Evolutionary conservation across 1,139 yeast genomes (phyloP).

Genomic region (Geotrichum bryndzae): DNA sequence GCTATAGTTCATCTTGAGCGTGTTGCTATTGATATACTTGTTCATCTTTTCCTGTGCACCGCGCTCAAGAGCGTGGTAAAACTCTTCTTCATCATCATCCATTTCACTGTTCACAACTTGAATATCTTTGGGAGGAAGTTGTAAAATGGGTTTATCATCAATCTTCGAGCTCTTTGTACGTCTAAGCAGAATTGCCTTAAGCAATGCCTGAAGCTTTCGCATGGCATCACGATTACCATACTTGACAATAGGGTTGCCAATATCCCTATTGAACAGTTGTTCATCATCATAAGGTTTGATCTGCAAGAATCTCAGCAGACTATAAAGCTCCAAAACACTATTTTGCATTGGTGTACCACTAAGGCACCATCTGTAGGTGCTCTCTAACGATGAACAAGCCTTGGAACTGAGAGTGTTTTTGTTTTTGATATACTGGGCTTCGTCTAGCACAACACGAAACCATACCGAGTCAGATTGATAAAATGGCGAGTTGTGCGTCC

Average conservation of each 20-base stretch:
- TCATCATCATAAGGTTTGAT: slow-evolving; percentile 50
- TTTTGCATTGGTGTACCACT: slow-evolving; percentile 97
- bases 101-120: slow-evolving; percentile 46
- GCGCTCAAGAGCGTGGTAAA: slow-evolving; percentile 54
- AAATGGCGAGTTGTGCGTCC: slow-evolving; percentile 51
- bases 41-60: slow-evolving; percentile 55
- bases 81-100: slow-evolving; percentile 48
- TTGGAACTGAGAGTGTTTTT: slow-evolving; percentile 59
- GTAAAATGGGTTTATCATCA: slow-evolving; percentile 68
- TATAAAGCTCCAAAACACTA: slow-evolving; percentile 69
- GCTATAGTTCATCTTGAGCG: slow-evolving; percentile 40
- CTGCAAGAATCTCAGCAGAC: slow-evolving; percentile 64
- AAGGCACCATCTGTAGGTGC: slow-evolving; percentile 65
- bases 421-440: slow-evolving; percentile 85
- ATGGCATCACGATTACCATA: slow-evolving; percentile 42
- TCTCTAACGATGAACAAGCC: slow-evolving; percentile 54
- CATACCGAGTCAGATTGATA: slow-evolving; percentile 43
- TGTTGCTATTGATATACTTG: slow-evolving; percentile 40
- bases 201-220: slow-evolving; percentile 61
- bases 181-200: slow-evolving; percentile 72
- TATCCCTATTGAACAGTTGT: slow-evolving; percentile 50
- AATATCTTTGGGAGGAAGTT: slow-evolving; percentile 61
- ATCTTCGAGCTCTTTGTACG: slow-evolving; percentile 69
- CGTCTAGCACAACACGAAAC: slow-evolving; percentile 76
- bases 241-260: slow-evolving; percentile 51